phyloP scores from a whole-genome alignment of 768 basidiomycete species.

The Cyclocybe aegerita region DNA sequence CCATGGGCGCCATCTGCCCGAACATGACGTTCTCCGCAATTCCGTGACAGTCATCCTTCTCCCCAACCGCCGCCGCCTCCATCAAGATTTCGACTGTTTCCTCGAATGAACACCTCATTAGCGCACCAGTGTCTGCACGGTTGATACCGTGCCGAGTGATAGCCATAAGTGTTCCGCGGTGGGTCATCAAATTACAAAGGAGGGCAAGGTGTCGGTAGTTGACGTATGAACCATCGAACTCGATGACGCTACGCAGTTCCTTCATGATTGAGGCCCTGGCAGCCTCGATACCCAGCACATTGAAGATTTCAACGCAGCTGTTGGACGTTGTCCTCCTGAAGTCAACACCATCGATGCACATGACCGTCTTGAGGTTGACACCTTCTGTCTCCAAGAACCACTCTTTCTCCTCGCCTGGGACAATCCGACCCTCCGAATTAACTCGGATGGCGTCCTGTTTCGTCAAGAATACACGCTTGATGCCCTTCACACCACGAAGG shows the following conservation, averaged over 20 bases:
- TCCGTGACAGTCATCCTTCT: slow-evolving; percentile 97
- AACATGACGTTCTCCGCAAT: slow-evolving; percentile 99
- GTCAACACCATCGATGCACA: slow-evolving; percentile 95
- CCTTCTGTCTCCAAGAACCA: slow-evolving; percentile 99
- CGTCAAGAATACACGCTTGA: slow-evolving; percentile 92
- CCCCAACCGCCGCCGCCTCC: slow-evolving; percentile 97
- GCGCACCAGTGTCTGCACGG: slow-evolving; percentile 96
- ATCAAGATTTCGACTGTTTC: slow-evolving; percentile 99
- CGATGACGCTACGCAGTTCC: slow-evolving; percentile 93
- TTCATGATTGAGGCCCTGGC: slow-evolving; percentile 92
- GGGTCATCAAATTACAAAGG: slow-evolving; percentile 98
- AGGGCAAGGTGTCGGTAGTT: slow-evolving; percentile 96
- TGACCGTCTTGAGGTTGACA: slow-evolving; percentile 91
- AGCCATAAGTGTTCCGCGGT: slow-evolving; percentile 92
- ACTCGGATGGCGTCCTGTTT: slow-evolving; percentile 79
- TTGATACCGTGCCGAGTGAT: slow-evolving; percentile 99
- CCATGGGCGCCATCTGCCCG: slow-evolving; percentile 99
- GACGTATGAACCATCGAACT: slow-evolving; percentile 99
- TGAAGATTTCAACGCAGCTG: slow-evolving; percentile 93
- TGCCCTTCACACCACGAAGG: slow-evolving; percentile 88
- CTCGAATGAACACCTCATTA: slow-evolving; percentile 99
- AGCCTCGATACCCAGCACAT: slow-evolving; percentile 95
- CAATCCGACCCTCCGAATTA: slow-evolving; percentile 63
- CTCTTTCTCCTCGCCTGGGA: slow-evolving; percentile 67
- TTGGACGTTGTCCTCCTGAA: slow-evolving; percentile 93